Conservation (phyloP, 2,329 filamentous ascomycete genomes). For the Thielaviopsis punctulata region DNA sequence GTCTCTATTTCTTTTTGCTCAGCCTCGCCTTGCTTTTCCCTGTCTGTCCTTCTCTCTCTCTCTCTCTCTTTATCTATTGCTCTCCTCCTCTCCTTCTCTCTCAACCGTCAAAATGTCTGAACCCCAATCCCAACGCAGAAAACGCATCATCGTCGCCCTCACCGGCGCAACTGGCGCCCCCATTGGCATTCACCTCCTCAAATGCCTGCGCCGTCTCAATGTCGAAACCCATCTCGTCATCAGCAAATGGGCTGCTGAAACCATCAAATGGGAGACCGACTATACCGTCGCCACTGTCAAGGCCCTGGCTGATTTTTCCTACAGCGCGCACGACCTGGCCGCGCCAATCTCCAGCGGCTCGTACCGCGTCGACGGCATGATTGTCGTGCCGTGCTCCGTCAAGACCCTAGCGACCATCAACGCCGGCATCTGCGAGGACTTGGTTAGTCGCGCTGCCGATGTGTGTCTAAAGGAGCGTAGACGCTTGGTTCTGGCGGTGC, state of each 20-base stretch:
- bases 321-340: conserved; percentile 26
- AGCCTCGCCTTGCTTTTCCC: too few relatives aligned
- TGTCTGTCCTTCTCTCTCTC: too few relatives aligned
- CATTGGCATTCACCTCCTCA: conserved; percentile 25
- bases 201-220: conserved; percentile 23
- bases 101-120: neutral
- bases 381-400: conserved; percentile 30
- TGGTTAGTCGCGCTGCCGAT: conserved; percentile 28
- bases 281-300: conserved; percentile 21
- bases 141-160: conserved; percentile 28
- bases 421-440: conserved; percentile 25
- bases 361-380: conserved; percentile 28
- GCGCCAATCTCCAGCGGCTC: conserved; percentile 28
- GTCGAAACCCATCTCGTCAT: conserved; percentile 31
- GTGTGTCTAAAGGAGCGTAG: conserved; percentile 29
- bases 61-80: too few relatives aligned
- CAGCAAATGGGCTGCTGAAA: conserved; percentile 30
- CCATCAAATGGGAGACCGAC: conserved; percentile 29
- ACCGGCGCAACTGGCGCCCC: conserved; percentile 32
- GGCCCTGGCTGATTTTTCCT: conserved; percentile 22
- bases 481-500: conserved; percentile 22
- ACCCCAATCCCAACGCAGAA: neutral
- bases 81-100: too few relatives aligned
- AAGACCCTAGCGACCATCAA: conserved; percentile 28
- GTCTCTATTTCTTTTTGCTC: too few relatives aligned